Evolutionary conservation across 1,139 yeast genomes (phyloP), one percentile per base, ranked within the genome.

Genomic region (Yamadazyma diospyri): DNA sequence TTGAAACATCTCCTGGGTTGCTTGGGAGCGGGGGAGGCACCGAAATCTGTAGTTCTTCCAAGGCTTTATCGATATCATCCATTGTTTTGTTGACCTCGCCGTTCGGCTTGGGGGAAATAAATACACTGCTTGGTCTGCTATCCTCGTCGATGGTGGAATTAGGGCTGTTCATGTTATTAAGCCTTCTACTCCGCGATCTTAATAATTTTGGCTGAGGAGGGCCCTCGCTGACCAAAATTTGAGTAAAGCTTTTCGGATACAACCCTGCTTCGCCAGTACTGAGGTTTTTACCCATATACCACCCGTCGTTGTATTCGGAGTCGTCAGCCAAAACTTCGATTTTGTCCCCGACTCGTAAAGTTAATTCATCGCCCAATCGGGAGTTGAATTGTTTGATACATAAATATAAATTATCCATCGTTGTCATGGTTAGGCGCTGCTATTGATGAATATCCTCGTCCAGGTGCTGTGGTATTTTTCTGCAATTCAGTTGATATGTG

Each of bases 281-380:
- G 34, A 85, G 55, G 47, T 89, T 88, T 42, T 81, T 80, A 7
- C 97, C 96, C 82, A 66, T 66, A 51, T 81, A 92, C 99, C 99
- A 92, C n/a, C 97, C 97, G 56, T 92, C 99, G 46, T 86, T 84
- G 57, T 84, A 92, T 50, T 86, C 97, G 41, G 81, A 76, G 58
- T 92, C 99, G 55, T 88, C 96, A 27, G 94, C 87, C 17, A 94
- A 72, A 11, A 92, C 88, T 55, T 88, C 94, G 36, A 94, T 72
- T 43, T 78, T 81, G 50, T 92, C 97, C 16, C 97, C 97, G 16
- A 83, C 77, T 32, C 69, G 71, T 43, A 92, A 68, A 29, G 81
- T 76, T 30, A 92, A 66, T 59, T 92, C 99, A 57, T 94, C 98
- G 16, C 87, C 95, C 40, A 89, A 68, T 34, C 97, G 71, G 32